Conservation (phyloP, 73 alveolate species). For the Effrenium voratum region DNA sequence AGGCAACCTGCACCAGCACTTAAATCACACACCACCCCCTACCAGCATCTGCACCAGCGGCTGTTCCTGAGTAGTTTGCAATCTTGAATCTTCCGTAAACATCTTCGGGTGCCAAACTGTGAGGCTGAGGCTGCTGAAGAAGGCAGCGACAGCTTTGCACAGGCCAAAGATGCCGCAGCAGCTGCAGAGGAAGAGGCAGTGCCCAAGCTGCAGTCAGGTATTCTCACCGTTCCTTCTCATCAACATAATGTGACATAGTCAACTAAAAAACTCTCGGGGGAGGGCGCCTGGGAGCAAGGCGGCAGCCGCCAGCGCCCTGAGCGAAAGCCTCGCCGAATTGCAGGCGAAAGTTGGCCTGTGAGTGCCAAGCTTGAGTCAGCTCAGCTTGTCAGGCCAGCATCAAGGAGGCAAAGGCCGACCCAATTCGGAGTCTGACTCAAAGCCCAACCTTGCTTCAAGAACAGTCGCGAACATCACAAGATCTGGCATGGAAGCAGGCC, state of each 20-base stretch:
- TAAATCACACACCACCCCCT: too few relatives aligned
- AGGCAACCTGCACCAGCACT: too few relatives aligned
- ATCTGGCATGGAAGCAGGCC: not conserved
- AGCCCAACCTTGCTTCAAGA: not conserved
- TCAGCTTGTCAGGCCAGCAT: constrained; percentile 37
- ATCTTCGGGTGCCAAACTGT: too few relatives aligned
- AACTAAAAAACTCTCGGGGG: too few relatives aligned
- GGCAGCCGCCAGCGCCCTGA: constrained; percentile 42
- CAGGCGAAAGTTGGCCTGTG: not conserved
- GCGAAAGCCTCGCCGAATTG: constrained; percentile 53
- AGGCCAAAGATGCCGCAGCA: constrained; percentile 92
- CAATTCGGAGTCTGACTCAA: too few relatives aligned
- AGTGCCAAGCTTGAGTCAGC: not conserved
- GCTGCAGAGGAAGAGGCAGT: constrained; percentile 86
- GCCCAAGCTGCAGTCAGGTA: not conserved
- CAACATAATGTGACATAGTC: too few relatives aligned
- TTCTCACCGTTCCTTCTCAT: too few relatives aligned
- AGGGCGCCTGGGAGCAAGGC: constrained; percentile 15
- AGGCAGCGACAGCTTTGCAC: constrained; percentile 74
- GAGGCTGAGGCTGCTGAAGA: constrained; percentile 75
- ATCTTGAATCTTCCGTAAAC: too few relatives aligned
- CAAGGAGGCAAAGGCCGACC: constrained; percentile 40
- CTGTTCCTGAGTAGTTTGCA: too few relatives aligned
- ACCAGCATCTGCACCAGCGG: too few relatives aligned
- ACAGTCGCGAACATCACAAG: not conserved